Conservation (phyloP, 1,284 basidiomycete genomes). For the Trichosporon sp. region DNA sequence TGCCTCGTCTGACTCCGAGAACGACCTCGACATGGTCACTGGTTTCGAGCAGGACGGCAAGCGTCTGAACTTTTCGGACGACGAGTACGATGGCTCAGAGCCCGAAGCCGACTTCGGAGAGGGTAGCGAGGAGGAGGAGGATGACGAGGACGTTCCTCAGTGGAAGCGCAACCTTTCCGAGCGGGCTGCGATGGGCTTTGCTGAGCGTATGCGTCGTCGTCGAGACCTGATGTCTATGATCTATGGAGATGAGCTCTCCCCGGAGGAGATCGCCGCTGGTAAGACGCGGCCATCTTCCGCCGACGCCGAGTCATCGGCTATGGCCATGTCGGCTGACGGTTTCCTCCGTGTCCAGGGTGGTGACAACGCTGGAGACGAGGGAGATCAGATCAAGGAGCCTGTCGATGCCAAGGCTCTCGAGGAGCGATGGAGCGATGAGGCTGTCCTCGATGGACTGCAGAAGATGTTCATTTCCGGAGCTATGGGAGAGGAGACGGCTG, state of each 20-base stretch:
- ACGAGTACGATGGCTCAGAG: constrained; percentile 36
- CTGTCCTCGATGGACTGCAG: constrained; percentile 76
- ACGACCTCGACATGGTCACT: constrained; percentile 43
- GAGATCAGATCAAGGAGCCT: constrained; percentile 65
- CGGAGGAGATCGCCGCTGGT: constrained; percentile 63
- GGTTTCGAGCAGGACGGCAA: constrained; percentile 49
- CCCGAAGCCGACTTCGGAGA: constrained; percentile 49
- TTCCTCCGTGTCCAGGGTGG: constrained; percentile 63
- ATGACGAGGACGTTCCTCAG: constrained; percentile 53
- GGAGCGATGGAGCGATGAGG: constrained; percentile 75
- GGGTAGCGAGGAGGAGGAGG: constrained; percentile 45
- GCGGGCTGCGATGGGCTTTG: constrained; percentile 56
- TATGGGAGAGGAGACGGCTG: constrained; percentile 36
- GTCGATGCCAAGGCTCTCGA: constrained; percentile 53
- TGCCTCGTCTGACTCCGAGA: constrained; percentile 67
- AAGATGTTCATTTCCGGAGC: constrained; percentile 84
- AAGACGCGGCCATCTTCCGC: constrained; percentile 40
- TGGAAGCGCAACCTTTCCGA: constrained; percentile 74
- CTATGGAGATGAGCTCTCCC: constrained; percentile 66
- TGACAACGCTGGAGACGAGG: constrained; percentile 51
- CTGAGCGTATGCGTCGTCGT: constrained; percentile 50
- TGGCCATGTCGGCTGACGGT: constrained; percentile 54
- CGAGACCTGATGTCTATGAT: constrained; percentile 83
- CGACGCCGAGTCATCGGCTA: constrained; percentile 37
- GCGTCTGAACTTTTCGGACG: constrained; percentile 43